Evolutionary conservation across 169 alveolate species (phyloP), one percentile per base, ranked within the genome.

Genomic region (Babesia ovata): DNA sequence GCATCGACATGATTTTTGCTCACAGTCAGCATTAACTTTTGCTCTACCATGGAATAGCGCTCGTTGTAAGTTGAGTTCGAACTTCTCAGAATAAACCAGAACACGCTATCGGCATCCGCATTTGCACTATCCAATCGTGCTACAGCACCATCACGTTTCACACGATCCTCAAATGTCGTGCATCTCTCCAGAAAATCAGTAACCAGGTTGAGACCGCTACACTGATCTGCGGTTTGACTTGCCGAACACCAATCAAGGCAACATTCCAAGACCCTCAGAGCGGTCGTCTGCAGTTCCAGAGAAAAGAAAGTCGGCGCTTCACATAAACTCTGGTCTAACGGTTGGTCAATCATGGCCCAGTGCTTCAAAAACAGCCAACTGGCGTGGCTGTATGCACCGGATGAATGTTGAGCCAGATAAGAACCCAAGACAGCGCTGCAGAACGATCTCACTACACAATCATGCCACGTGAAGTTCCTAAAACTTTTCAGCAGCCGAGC

Each of bases 271-370:
- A 67, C 28, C 57, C 17, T 28, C 29, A 36, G 21, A 17, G 56
- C 76, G 0, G 39, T 33, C 2, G 8, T 56, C 45, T 52, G 49
- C 8, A 52, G 11, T 10, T 67, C 76, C 4, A 7, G 66, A 24
- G 65, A 28, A 58, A 67, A 33, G 19, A 53, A 19, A 1, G 36
- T 11, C 22, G 71, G 63, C 1, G 67, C 62, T 13, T 69, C 70
- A 10, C 19, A 33, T 7, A 58, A 22, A 4, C 69, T 60, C 24
- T 6, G 11, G 7, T 26, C 53, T 21, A 75, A 6, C 2, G 33
- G 61, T 28, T 29, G 28, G 70, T 75, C 84, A 2, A 45, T 17
- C 70, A 63, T 54, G 22, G 50, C n/a, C 84, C 84, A 75, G 28
- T 29, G 58, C 58, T 75, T 75, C 33, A 75, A 63, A 75, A 75